Evolutionary conservation across 768 basidiomycete species (phyloP).

Genomic region (Leccinum variicolor): DNA sequence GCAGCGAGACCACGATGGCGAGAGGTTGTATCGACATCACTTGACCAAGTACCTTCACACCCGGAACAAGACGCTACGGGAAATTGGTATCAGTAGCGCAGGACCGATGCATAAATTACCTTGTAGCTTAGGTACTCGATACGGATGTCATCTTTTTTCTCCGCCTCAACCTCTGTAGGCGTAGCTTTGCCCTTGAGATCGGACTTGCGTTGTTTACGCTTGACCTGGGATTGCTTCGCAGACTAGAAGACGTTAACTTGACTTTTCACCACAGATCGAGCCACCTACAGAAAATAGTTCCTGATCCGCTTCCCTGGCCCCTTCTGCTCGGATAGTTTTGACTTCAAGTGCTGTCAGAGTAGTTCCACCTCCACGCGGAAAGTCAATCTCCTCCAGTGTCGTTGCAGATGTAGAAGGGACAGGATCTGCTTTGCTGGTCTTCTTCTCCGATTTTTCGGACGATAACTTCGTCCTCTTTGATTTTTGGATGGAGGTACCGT

Average conservation of each 20-base stretch:
- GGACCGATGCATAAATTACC: slow-evolving; percentile 36
- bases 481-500: slow-evolving; percentile 43
- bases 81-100: slow-evolving; percentile 6
- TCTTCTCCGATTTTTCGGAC: slow-evolving; percentile 24
- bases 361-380: slow-evolving; percentile 94
- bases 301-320: slow-evolving; percentile 75
- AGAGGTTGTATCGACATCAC: slow-evolving; percentile 84
- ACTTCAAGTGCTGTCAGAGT: slow-evolving; percentile 85
- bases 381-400: slow-evolving; percentile 75
- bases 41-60: slow-evolving; percentile 88
- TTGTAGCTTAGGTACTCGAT: slow-evolving; percentile 95
- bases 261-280: not conserved
- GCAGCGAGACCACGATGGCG: slow-evolving; percentile 89
- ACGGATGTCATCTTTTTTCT: slow-evolving; percentile 50
- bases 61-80: slow-evolving; percentile 66
- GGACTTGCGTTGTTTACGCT: slow-evolving; percentile 47
- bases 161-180: slow-evolving; percentile 25
- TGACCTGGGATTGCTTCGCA: slow-evolving; percentile 35
- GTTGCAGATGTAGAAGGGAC: slow-evolving; percentile 36
- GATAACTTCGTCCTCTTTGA: slow-evolving; percentile 60
- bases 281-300: slow-evolving; percentile 67
- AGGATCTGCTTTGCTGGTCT: slow-evolving; percentile 22
- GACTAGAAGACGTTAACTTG: slow-evolving; percentile 35
- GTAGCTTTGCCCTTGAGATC: slow-evolving; percentile 34
- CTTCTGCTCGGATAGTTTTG: slow-evolving; percentile 82